Base-by-base conservation (phyloP, 1,284 basidiomycete genomes). In the Ustilago vetiveriae region DNA sequence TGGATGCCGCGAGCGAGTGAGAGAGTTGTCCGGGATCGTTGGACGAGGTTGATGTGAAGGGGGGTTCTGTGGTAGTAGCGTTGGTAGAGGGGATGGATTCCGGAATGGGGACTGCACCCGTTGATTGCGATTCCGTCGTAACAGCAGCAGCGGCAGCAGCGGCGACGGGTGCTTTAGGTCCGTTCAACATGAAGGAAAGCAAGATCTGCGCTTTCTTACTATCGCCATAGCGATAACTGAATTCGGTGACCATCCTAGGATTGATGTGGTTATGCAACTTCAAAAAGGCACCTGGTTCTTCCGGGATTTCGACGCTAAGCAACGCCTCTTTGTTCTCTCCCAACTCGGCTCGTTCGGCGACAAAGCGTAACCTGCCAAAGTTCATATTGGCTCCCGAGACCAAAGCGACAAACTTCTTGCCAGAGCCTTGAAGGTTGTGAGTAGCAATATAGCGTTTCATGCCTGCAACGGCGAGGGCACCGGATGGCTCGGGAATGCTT, bases 361-460 rank as follows among this genome's bases (percentile, higher is more conserved):
- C 95, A 80, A 98, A 99, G 7, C 96, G 88, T 41, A 99, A 83
- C 23, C 96, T 88, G 71, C 92, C 91, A 83, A 99, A 98, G 85
- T 99, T 98, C 92, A 98, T 97, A 84, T 99, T 98, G 14, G 96
- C 96, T 26, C 96, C 96, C 69, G 91, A 94, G 65, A 98, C 86
- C 49, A 98, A 89, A 2, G 88, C 94, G 30, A 98, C 92, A 72
- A 94, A 97, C 60, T 88, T 89, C 83, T 92, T 94, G 54, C 90
- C 87, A 1, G 90, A 88, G 41, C 90, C 91, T 47, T 92, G 79
- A 26, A 98, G 87, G 58, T 90, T 86, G 82, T 97, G 92, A 55
- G 89, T 83, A 27, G 88, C 77, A 66, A 98, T 92, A 82, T 97
- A 88, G 8, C 89, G 89, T 82, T 98, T 99, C 71, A 97, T 85